Evolutionary conservation across 2,329 filamentous ascomycete genomes (phyloP).

Genomic region (Phoma sp.): DNA sequence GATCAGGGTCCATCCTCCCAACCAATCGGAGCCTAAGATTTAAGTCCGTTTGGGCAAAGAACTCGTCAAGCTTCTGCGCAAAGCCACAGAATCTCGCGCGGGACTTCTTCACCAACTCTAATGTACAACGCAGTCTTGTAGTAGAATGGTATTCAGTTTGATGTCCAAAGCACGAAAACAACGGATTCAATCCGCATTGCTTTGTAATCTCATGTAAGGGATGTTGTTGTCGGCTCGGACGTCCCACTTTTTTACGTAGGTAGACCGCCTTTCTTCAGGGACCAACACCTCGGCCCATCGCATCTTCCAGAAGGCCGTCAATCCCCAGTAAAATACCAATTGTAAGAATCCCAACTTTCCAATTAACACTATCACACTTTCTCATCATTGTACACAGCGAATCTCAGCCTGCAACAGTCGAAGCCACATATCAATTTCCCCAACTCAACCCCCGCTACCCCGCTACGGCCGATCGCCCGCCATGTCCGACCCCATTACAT

Average conservation of each 20-base stretch:
- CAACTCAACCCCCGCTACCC: background rate
- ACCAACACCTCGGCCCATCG: constrained; percentile 5
- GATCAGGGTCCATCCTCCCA: too few relatives aligned
- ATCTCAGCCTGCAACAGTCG: background rate
- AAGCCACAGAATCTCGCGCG: too few relatives aligned
- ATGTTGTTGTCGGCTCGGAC: too few relatives aligned
- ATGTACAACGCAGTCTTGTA: too few relatives aligned
- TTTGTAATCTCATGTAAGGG: too few relatives aligned
- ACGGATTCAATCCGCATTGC: too few relatives aligned
- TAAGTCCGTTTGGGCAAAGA: too few relatives aligned
- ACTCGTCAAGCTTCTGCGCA: too few relatives aligned
- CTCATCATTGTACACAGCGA: background rate
- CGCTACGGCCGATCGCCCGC: constrained; percentile 10
- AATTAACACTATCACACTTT: background rate
- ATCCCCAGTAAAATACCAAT: background rate
- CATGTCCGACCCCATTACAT: constrained; percentile 25
- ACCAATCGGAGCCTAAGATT: too few relatives aligned
- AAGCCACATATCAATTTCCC: background rate
- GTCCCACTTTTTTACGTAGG: background rate
- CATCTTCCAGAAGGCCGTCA: background rate
- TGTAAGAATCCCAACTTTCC: background rate
- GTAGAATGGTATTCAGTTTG: too few relatives aligned
- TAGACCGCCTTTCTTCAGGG: background rate
- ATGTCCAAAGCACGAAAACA: too few relatives aligned
- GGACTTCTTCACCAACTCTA: too few relatives aligned